phyloP scores from a whole-genome alignment of 2,329 filamentous ascomycete species.

The Corniculantispora saksenae region DNA sequence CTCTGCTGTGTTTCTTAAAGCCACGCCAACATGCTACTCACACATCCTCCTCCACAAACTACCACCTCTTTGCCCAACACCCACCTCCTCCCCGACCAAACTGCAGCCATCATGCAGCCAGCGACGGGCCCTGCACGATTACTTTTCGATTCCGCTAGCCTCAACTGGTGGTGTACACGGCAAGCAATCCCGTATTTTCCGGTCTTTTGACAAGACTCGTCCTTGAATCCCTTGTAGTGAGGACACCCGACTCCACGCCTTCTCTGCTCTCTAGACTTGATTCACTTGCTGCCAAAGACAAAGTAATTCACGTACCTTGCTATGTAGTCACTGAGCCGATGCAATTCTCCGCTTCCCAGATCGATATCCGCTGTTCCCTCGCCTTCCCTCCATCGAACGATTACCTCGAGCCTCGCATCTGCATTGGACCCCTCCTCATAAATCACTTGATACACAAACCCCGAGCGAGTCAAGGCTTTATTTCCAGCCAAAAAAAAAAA shows the following conservation, averaged over 20 bases:
- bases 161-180: background rate
- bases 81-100: background rate
- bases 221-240: background rate
- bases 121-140: slow-evolving; percentile 1
- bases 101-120: slow-evolving; percentile 3
- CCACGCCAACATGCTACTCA: background rate
- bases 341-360: background rate
- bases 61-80: background rate
- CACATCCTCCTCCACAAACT: background rate
- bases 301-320: too few species aligned
- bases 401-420: background rate
- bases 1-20: too few species aligned
- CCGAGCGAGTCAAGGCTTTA: too few species aligned
- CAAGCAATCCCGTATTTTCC: slow-evolving; percentile 5
- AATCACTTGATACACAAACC: too few species aligned
- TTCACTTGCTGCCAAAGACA: background rate
- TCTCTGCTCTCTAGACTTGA: too few species aligned
- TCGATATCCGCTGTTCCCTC: background rate
- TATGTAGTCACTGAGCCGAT: too few species aligned
- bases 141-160: slow-evolving; percentile 14
- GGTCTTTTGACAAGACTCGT: background rate
- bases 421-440: too few species aligned
- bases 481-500: too few species aligned
- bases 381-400: background rate
- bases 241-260: too few species aligned